These are phyloP conservation scores for Penicillium sp. DNA, from an alignment of 2,329 filamentous ascomycete species.

Conservation along the genomic window DNA sequence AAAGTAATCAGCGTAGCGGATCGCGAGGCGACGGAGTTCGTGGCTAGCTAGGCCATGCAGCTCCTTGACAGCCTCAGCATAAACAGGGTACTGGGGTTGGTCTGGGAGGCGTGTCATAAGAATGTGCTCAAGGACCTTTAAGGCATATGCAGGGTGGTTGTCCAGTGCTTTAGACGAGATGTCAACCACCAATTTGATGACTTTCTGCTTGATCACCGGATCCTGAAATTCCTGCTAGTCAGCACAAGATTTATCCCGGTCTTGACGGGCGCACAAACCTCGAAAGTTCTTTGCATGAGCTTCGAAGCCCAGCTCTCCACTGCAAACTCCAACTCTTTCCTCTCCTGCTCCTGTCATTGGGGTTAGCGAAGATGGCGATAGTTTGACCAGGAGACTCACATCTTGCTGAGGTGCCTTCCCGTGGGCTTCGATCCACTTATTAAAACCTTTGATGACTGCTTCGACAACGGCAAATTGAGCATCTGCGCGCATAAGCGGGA, in stretches of 20 bases:
- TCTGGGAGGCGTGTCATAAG: constrained; percentile 80
- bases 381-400: constrained; percentile 35
- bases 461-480: constrained; percentile 90
- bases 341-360: constrained; percentile 43
- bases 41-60: constrained; percentile 83
- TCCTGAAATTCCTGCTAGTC: constrained; percentile 58
- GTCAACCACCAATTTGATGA: constrained; percentile 81
- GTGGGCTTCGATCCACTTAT: constrained; percentile 72
- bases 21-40: constrained; percentile 85
- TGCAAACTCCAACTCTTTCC: constrained; percentile 45
- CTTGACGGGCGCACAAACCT: constrained; percentile 33
- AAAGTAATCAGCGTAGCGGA: constrained; percentile 90
- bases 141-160: constrained; percentile 78
- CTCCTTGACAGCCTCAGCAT: constrained; percentile 88
- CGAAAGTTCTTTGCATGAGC: constrained; percentile 49
- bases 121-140: constrained; percentile 90
- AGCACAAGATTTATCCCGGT: not conserved
- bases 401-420: constrained; percentile 59
- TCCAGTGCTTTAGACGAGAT: constrained; percentile 82
- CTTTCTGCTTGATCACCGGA: constrained; percentile 79
- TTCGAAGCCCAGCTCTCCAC: constrained; percentile 51
- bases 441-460: constrained; percentile 84
- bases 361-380: constrained; percentile 15
- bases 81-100: constrained; percentile 71
- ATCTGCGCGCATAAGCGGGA: constrained; percentile 72